Evolutionary conservation across 2,329 filamentous ascomycete species (phyloP), one percentile per base, ranked within the genome.

Genomic region (Massarina eburnea): DNA sequence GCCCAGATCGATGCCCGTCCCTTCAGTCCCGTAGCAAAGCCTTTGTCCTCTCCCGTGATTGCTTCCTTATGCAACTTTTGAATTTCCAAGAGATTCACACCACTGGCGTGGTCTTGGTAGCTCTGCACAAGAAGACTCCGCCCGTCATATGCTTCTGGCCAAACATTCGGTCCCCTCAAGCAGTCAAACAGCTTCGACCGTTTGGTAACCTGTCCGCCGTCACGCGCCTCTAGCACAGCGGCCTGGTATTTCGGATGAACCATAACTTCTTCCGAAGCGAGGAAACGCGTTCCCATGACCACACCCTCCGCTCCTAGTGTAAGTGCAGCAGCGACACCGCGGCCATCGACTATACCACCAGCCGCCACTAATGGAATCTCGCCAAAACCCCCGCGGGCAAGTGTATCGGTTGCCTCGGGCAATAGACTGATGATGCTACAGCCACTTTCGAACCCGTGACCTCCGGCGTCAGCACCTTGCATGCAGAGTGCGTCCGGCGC

Each of bases 201-300:
- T n/a, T 68, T 69, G 0, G 80, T 82, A 22, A 58, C 71, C 34
- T 73, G 62, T 0, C 79, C 79, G 0, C 79, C 79, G 56, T 81
- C 79, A 2, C 49, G 58, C 9, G 75, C 73, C 8, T 66, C 58
- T 1, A 81, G 26, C 1, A 81, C 64, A 8, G 73, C 73, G 17
- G 74, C 65, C 47, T 67, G 66, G 43, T 80, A 80, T 0, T 70
- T 71, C 3, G 71, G 59, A 33, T 72, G 67, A 2, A 79, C 67
- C 15, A 63, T 61, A 2, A 75, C 72, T 56, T 82, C 79, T 0
- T 64, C 61, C 3, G 71, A 61, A 1, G 81, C 81, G 1, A 88
- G 73, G 50, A 86, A 85, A 4, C 83, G 75, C 0, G 85, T 88
- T 0, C 85, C 85, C 75, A 88, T 77, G 0, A 76, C 81, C 0